Evolutionary conservation across 352 stramenopile species (phyloP).

Genomic region (Phytopythium delawarense): DNA sequence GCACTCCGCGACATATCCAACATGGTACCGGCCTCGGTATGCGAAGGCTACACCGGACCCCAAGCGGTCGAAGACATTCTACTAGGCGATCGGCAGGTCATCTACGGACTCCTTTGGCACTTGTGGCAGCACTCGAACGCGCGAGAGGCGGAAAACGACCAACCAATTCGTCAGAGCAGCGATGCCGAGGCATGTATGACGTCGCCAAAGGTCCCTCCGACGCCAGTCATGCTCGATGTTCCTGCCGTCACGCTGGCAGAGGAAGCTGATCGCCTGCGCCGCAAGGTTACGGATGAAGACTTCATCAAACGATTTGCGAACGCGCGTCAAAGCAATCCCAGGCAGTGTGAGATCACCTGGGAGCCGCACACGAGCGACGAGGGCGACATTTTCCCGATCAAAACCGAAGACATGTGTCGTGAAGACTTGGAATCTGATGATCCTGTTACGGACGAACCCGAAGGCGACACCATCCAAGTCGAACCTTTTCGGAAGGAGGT

Average conservation of each 20-base stretch:
- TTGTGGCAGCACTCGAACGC: slow-evolving; percentile 30
- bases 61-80: slow-evolving; percentile 32
- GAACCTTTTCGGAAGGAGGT: not conserved
- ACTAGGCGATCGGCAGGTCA: slow-evolving; percentile 40
- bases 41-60: slow-evolving; percentile 8
- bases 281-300: too few relatives aligned
- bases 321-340: not conserved
- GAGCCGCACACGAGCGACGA: not conserved
- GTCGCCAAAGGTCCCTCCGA: not conserved
- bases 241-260: not conserved
- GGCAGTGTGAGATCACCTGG: not conserved
- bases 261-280: not conserved
- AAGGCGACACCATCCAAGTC: not conserved
- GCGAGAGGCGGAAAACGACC: not conserved
- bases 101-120: slow-evolving; percentile 48
- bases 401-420: not conserved
- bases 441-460: not conserved
- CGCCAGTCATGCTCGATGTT: slow-evolving; percentile 15
- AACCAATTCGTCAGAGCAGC: not conserved
- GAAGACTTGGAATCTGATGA: not conserved
- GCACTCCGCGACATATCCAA: slow-evolving; percentile 15
- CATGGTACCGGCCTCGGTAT: not conserved
- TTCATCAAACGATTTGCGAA: too few relatives aligned
- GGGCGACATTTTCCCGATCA: slow-evolving; percentile 22
- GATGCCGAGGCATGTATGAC: not conserved